These are phyloP conservation scores for Botryobasidium botryosum DNA, from an alignment of 768 basidiomycete genomes.

Conservation along the genomic window DNA sequence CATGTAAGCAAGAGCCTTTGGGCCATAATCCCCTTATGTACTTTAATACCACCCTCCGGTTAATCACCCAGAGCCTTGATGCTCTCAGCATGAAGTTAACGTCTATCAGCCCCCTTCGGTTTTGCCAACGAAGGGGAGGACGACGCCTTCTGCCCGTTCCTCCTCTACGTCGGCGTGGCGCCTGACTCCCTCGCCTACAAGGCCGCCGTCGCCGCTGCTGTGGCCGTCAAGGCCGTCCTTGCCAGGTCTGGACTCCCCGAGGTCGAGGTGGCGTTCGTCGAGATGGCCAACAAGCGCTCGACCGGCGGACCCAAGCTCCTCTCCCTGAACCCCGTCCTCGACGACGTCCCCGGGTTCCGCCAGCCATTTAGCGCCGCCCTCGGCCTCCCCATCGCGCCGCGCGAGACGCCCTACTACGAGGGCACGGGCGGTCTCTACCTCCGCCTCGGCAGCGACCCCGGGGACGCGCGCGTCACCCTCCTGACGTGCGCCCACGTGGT, in stretches of 20 bases:
- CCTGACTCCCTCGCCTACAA: slow-evolving; percentile 19
- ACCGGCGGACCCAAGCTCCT: slow-evolving; percentile 19
- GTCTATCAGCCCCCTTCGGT: too few relatives aligned
- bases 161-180: slow-evolving; percentile 21
- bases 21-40: too few relatives aligned
- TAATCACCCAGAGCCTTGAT: too few relatives aligned
- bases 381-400: slow-evolving; percentile 22
- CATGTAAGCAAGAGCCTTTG: too few relatives aligned
- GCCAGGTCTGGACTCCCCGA: slow-evolving; percentile 13
- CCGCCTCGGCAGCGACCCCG: slow-evolving; percentile 15
- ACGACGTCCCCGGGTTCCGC: slow-evolving; percentile 17
- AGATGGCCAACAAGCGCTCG: slow-evolving; percentile 16
- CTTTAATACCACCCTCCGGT: too few relatives aligned
- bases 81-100: too few relatives aligned
- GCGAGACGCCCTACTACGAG: slow-evolving; percentile 19
- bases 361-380: slow-evolving; percentile 24
- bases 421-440: slow-evolving; percentile 25
- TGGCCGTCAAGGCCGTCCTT: slow-evolving; percentile 18
- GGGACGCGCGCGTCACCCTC: slow-evolving; percentile 17
- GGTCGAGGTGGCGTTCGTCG: slow-evolving; percentile 18
- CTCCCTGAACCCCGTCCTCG: slow-evolving; percentile 15
- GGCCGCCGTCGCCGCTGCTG: slow-evolving; percentile 17
- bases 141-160: slow-evolving; percentile 11
- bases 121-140: slow-evolving; percentile 19
- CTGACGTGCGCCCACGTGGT: slow-evolving; percentile 24